Percentiles rank a stretch among this genome's conserved stretches.
Evolutionary conservation across 2,329 filamentous ascomycete genomes (phyloP).

Genomic region (Huntiella omanensis): DNA sequence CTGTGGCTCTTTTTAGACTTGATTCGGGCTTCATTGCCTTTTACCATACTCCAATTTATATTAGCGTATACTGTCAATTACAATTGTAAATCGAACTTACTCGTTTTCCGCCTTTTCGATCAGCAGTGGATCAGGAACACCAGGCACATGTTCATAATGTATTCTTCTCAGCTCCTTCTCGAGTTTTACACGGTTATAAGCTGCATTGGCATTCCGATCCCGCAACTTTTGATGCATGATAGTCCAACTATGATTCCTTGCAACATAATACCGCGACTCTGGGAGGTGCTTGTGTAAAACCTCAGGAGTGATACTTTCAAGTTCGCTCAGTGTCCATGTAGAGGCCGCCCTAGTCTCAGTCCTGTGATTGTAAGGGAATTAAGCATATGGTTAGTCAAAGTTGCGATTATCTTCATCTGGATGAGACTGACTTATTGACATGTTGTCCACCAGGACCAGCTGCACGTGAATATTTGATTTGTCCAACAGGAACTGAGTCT

Average conservation of each 20-base stretch:
- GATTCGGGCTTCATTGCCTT: slow-evolving; percentile 25
- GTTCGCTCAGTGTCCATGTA: slow-evolving; percentile 28
- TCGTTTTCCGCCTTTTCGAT: slow-evolving; percentile 28
- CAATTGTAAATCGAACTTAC: slow-evolving; percentile 19
- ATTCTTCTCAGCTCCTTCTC: slow-evolving; percentile 28
- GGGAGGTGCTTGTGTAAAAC: slow-evolving; percentile 28
- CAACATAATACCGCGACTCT: slow-evolving; percentile 35
- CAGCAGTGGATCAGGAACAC: slow-evolving; percentile 26
- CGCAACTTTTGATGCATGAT: slow-evolving; percentile 37
- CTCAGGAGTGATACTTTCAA: slow-evolving; percentile 27
- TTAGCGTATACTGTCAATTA: too few relatives aligned
- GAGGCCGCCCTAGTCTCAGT: slow-evolving; percentile 42
- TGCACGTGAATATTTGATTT: slow-evolving; percentile 36
- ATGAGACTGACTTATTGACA: slow-evolving; percentile 36
- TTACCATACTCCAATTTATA: slow-evolving; percentile 19
- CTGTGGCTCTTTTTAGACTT: slow-evolving; percentile 29
- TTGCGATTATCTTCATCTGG: neutral
- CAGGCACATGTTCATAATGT: slow-evolving; percentile 28
- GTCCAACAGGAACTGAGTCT: slow-evolving; percentile 29
- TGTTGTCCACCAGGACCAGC: slow-evolving; percentile 43
- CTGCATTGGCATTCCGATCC: slow-evolving; percentile 30
- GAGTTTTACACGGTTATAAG: slow-evolving; percentile 33
- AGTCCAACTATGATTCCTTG: slow-evolving; percentile 30
- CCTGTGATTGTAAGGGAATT: slow-evolving; percentile 17
- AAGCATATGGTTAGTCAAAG: too few relatives aligned